Conservation (phyloP, 305 asterid genomes). For the Fraxinus albicans region DNA sequence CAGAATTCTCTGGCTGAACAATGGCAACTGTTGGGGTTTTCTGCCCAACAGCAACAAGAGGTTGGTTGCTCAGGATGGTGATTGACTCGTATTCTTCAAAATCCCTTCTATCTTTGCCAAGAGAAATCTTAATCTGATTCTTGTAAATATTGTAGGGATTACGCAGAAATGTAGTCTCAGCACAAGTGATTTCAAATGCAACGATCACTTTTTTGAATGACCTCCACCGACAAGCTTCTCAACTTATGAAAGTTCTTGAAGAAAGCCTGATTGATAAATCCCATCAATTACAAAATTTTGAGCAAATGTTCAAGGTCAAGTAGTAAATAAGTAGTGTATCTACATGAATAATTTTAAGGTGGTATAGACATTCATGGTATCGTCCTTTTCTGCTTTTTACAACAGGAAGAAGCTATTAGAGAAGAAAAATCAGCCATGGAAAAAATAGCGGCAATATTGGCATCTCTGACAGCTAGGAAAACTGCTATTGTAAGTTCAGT, state of each 20-base stretch:
- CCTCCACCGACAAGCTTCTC: slow-evolving; percentile 52
- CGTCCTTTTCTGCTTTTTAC: slow-evolving; percentile 9
- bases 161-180: slow-evolving; percentile 51
- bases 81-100: slow-evolving; percentile 2
- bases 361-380: neutral
- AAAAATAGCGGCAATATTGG: slow-evolving; percentile 61
- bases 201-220: slow-evolving; percentile 60
- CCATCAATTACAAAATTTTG: slow-evolving; percentile 52
- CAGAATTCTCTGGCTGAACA: slow-evolving; percentile 59
- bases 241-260: slow-evolving; percentile 56
- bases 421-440: slow-evolving; percentile 67
- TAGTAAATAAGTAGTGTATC: neutral
- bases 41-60: slow-evolving; percentile 74
- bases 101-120: neutral
- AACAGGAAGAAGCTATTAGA: slow-evolving; percentile 71
- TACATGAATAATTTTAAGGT: slow-evolving; percentile 6
- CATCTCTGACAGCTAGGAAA: slow-evolving; percentile 55
- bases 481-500: slow-evolving; percentile 47
- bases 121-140: slow-evolving; percentile 7
- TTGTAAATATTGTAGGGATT: slow-evolving; percentile 44
- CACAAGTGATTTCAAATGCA: slow-evolving; percentile 64
- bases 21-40: slow-evolving; percentile 49
- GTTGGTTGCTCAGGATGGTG: slow-evolving; percentile 33
- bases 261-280: slow-evolving; percentile 48
- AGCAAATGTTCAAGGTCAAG: slow-evolving; percentile 62